Conservation (phyloP, 129 eudicot species). For the Pseudognaphalium luteoalbum region DNA sequence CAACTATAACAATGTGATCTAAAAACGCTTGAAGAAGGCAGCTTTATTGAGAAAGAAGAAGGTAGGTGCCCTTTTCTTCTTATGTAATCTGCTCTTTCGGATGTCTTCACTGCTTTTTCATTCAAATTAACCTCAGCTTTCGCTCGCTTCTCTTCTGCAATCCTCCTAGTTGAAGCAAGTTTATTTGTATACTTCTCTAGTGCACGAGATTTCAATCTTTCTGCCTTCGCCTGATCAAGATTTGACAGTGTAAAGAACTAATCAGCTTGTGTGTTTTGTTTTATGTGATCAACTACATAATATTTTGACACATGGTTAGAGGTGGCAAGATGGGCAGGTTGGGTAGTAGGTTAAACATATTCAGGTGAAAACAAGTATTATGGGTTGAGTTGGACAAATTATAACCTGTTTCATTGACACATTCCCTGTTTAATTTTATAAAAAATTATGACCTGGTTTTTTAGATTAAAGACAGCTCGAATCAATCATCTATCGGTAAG, state of each 20-base stretch:
- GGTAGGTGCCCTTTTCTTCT: conserved; percentile 90
- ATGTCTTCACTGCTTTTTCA: conserved; percentile 74
- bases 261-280: neutral
- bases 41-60: conserved; percentile 76
- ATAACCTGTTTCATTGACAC: neutral
- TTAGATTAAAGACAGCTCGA: neutral
- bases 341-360: neutral
- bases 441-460: neutral
- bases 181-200: conserved; percentile 75
- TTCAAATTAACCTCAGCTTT: conserved; percentile 80
- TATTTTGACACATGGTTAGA: neutral
- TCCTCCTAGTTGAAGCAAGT: conserved; percentile 71
- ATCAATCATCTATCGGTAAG: neutral
- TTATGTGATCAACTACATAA: neutral
- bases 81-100: conserved; percentile 86
- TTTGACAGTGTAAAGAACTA: neutral
- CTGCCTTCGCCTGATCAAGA: conserved; percentile 75
- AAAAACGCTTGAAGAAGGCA: conserved; percentile 49
- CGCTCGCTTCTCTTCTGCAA: conserved; percentile 89
- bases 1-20: conserved; percentile 28
- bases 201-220: conserved; percentile 77
- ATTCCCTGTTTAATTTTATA: neutral
- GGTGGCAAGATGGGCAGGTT: neutral
- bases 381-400: too few relatives aligned
- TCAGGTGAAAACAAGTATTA: neutral